These are phyloP conservation scores for Sanguinoderma infundibulare DNA, from an alignment of 1,284 basidiomycete species.

Conservation along the genomic window DNA sequence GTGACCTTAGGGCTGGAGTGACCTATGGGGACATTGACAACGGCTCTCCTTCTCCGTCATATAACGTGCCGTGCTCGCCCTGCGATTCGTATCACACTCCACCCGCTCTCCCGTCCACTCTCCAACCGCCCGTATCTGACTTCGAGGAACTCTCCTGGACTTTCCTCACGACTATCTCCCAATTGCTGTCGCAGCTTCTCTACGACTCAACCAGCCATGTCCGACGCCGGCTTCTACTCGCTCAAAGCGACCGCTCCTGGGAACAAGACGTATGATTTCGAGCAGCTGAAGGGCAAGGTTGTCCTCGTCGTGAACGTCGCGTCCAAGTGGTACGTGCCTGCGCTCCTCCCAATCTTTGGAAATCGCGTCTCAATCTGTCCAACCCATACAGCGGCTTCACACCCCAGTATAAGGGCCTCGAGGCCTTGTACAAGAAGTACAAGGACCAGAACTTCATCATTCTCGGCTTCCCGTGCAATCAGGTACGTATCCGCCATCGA, in stretches of 20 bases:
- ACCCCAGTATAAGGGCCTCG: slow-evolving; percentile 88
- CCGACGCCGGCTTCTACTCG: slow-evolving; percentile 52
- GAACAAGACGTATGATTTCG: slow-evolving; percentile 61
- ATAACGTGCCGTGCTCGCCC: no score
- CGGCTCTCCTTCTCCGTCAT: no score
- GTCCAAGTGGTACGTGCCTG: slow-evolving; percentile 62
- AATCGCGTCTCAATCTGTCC: neutral
- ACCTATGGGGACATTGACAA: no score
- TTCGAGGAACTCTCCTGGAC: neutral
- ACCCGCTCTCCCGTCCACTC: neutral
- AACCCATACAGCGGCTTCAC: slow-evolving; percentile 74
- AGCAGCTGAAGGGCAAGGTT: slow-evolving; percentile 74
- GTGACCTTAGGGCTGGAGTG: no score
- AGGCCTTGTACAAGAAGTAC: slow-evolving; percentile 85
- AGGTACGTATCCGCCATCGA: slow-evolving; percentile 54
- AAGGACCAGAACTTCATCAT: slow-evolving; percentile 77
- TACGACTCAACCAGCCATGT: slow-evolving; percentile 17
- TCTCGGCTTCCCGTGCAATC: slow-evolving; percentile 92
- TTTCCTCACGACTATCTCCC: neutral
- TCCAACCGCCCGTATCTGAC: neutral
- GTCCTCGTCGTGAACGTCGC: slow-evolving; percentile 79
- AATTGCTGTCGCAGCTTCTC: slow-evolving; percentile 6
- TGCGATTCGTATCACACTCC: neutral
- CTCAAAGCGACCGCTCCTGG: slow-evolving; percentile 65
- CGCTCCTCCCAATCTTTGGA: neutral